Evolutionary conservation across 1,139 yeast species (phyloP).

Genomic region (Entelexis sorbosivorans): DNA sequence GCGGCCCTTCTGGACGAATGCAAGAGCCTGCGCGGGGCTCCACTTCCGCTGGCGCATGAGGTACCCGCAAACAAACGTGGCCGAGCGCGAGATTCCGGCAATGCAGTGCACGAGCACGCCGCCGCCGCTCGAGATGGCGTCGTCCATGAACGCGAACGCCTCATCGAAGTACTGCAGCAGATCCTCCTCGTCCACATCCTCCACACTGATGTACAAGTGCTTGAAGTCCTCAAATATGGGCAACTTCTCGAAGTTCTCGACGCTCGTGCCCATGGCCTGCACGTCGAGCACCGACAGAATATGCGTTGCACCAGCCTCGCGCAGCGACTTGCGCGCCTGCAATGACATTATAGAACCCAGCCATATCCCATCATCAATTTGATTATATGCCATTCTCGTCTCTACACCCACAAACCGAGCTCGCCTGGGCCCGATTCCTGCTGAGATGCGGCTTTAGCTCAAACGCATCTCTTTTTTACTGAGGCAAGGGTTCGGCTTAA

Average conservation of each 20-base stretch:
- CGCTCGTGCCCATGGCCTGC: slow-evolving; percentile 32
- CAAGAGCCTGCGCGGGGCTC: slow-evolving; percentile 49
- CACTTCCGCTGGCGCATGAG: slow-evolving; percentile 64
- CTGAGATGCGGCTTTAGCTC: neutral
- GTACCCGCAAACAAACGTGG: slow-evolving; percentile 60
- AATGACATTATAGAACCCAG: slow-evolving; percentile 30
- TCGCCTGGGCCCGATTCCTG: neutral
- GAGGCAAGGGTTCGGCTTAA: neutral
- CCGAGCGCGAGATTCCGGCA: slow-evolving; percentile 82
- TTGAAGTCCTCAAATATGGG: slow-evolving; percentile 29
- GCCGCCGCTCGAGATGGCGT: slow-evolving; percentile 38
- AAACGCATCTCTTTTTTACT: neutral
- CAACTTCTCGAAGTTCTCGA: slow-evolving; percentile 2
- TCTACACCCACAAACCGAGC: neutral
- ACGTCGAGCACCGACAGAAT: slow-evolving; percentile 56
- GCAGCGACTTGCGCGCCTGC: slow-evolving; percentile 26
- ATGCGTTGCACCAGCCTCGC: slow-evolving; percentile 42
- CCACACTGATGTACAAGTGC: slow-evolving; percentile 54
- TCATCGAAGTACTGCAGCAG: slow-evolving; percentile 50
- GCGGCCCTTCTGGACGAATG: slow-evolving; percentile 58
- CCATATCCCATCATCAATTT: slow-evolving; percentile 28
- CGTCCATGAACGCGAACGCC: slow-evolving; percentile 55
- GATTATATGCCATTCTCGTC: slow-evolving; percentile 26
- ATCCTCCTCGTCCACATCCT: slow-evolving; percentile 54
- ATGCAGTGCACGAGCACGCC: slow-evolving; percentile 40